Conservation (phyloP, 2,329 filamentous ascomycete genomes). For the Scorias spongiosa region DNA sequence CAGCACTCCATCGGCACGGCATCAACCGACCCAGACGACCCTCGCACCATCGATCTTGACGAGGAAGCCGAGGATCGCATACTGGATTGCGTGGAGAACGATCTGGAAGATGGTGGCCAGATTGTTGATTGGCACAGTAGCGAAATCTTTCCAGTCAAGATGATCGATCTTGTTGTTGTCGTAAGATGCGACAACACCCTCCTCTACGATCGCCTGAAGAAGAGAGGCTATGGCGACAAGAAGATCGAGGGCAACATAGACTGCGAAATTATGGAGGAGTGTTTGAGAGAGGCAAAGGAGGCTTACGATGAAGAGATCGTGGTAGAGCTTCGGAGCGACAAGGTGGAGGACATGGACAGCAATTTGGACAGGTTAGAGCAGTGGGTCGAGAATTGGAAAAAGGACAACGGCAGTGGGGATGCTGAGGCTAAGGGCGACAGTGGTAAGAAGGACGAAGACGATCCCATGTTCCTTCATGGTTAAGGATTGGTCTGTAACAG, state of each 20-base stretch:
- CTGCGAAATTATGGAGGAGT: constrained; percentile 91
- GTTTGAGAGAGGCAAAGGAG: constrained; percentile 79
- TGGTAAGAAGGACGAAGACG: constrained; percentile 18
- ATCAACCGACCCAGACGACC: constrained; percentile 57
- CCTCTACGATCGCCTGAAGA: constrained; percentile 69
- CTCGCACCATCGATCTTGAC: constrained; percentile 82
- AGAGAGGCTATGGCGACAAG: constrained; percentile 63
- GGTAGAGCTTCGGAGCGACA: constrained; percentile 73
- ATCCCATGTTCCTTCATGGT: constrained; percentile 21
- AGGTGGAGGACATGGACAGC: constrained; percentile 67
- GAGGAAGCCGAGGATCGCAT: constrained; percentile 56
- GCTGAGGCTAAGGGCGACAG: constrained; percentile 11
- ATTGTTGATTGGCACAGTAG: constrained; percentile 98
- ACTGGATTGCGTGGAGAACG: constrained; percentile 75
- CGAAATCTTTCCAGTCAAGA: constrained; percentile 81
- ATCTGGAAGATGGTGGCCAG: constrained; percentile 62
- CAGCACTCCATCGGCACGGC: constrained; percentile 76
- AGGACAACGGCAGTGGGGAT: constrained; percentile 35
- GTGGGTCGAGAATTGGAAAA: constrained; percentile 75
- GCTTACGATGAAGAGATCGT: constrained; percentile 77
- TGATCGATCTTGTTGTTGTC: constrained; percentile 92
- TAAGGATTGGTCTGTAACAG: constrained; percentile 5
- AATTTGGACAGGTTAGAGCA: constrained; percentile 72
- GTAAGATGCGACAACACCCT: constrained; percentile 64
- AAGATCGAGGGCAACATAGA: constrained; percentile 96